Base-by-base conservation (phyloP, 176 grass and related monocot species). In the Zea luxurians region DNA sequence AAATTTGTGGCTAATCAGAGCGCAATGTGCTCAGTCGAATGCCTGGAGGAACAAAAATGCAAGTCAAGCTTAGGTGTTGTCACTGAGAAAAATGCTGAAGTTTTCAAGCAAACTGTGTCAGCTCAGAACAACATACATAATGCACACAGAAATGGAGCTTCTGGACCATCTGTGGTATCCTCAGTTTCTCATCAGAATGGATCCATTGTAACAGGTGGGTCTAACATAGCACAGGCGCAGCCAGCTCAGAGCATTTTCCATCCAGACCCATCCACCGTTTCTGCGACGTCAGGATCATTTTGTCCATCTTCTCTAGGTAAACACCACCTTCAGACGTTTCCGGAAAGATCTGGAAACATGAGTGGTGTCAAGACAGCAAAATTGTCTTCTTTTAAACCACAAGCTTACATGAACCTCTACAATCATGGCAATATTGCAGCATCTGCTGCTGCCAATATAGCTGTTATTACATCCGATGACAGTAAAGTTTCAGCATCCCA, bases 341-440 rank as follows among this genome's bases (percentile, higher is more conserved):
- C 74, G 61, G 75, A 84, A 75, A 84, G 83, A 53, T 48, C 11
- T 48, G 84, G 83, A 88, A 66, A 54, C 21, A 76, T 80, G 72
- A 91, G 50, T 89, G 58, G 78, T 76, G 61, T 18, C 60, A 85
- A 78, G 72, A 13, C 73, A 73, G 36, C 49, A 37, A 89, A 89
- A 67, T 11, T 85, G 10, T 76, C 50, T 8, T 78, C 74, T 73
- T 99, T 99, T 78, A 99, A 84, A 86, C 90, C 90, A 64, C 89
- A 93, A 61, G 78, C 83, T 67, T 99, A 99, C 85, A 78, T 90
- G 71, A 99, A 99, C 70, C 84, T 91, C 27, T 99, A 99, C 85
- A 95, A 81, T 71, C 92, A 93, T 76, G 96, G 96, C 35, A 89
- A 90, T 74, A 75, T 93, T 89, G 91, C 92, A 78, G 96, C 92